These are phyloP conservation scores for Corylus americana DNA, from an alignment of 306 rosid species.

Conservation along the genomic window DNA sequence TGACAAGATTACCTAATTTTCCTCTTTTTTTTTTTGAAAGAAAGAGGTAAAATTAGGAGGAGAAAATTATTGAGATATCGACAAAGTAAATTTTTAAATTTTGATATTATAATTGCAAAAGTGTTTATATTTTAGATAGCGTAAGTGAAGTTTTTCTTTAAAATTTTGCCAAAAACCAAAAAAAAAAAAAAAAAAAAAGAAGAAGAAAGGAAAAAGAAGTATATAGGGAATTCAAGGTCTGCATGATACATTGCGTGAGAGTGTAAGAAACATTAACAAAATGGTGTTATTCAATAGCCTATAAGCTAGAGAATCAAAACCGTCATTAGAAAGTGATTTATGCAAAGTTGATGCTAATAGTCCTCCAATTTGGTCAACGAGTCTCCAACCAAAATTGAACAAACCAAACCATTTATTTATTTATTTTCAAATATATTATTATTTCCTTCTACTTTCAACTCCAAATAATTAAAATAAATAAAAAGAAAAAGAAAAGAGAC, in stretches of 20 bases:
- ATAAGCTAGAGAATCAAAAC: background rate
- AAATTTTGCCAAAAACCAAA: background rate
- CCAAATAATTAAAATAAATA: no score
- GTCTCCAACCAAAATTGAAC: conserved; percentile 15
- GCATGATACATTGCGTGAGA: background rate
- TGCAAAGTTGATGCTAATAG: background rate
- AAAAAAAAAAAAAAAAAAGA: background rate
- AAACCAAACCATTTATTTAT: conserved; percentile 22
- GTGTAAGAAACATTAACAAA: background rate
- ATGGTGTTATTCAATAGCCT: background rate
- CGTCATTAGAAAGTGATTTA: background rate
- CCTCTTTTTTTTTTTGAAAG: no score
- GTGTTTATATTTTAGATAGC: no score
- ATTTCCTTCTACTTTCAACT: conserved; percentile 16
- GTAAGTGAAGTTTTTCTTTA: no score
- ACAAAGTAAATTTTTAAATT: no score
- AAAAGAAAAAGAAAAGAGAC: background rate
- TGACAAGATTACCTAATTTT: no score
- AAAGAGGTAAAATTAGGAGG: no score
- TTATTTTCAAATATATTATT: background rate
- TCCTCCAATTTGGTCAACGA: conserved; percentile 44
- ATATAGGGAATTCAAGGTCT: background rate
- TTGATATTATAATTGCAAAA: no score
- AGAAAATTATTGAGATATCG: no score
- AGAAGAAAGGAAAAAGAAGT: no score